Evolutionary conservation across 2,329 filamentous ascomycete genomes (phyloP).

Genomic region (Ceratocystis variospora): DNA sequence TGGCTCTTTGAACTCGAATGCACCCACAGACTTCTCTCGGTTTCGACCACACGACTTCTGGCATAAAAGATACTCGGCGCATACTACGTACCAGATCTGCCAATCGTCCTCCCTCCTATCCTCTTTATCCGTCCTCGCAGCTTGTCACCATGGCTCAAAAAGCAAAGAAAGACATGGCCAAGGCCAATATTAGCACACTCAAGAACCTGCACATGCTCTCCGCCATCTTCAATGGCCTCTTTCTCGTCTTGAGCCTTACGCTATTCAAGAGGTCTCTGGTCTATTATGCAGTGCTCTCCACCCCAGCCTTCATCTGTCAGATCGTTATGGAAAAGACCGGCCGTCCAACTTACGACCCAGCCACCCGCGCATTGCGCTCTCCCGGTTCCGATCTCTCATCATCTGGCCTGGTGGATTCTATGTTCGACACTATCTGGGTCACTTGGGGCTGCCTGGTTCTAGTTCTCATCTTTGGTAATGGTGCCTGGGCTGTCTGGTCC

Average conservation of each 20-base stretch:
- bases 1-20: background rate
- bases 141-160: constrained; percentile 45
- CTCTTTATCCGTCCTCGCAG: background rate
- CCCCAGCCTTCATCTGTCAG: constrained; percentile 65
- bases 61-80: too few relatives aligned
- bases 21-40: too few relatives aligned
- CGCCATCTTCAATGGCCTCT: constrained; percentile 55
- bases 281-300: constrained; percentile 57
- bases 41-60: too few relatives aligned
- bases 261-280: constrained; percentile 50
- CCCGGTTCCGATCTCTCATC: constrained; percentile 81
- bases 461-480: constrained; percentile 69
- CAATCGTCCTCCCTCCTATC: background rate
- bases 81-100: too few relatives aligned
- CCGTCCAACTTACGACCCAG: constrained; percentile 57
- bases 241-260: constrained; percentile 57
- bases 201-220: constrained; percentile 71
- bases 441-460: constrained; percentile 66
- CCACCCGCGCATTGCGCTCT: constrained; percentile 52
- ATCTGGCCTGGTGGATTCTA: constrained; percentile 83
- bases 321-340: constrained; percentile 74
- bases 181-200: constrained; percentile 62
- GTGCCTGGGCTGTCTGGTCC: constrained; percentile 47
- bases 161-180: constrained; percentile 53
- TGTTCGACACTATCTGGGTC: constrained; percentile 95